Evolutionary conservation across 2,329 filamentous ascomycete species (phyloP).

Genomic region (Colletotrichum navitas): DNA sequence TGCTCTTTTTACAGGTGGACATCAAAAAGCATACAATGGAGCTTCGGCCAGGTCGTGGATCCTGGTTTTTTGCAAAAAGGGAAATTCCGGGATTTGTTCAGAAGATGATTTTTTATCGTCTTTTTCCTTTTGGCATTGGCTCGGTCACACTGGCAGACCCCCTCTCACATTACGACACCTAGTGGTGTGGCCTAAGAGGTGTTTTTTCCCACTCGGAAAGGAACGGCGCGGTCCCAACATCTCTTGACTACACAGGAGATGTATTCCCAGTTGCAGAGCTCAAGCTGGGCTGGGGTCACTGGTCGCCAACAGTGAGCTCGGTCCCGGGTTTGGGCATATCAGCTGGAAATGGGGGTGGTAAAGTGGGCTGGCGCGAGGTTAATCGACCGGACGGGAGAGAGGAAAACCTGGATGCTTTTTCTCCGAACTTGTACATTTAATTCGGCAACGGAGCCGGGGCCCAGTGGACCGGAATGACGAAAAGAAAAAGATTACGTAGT

Average conservation of each 20-base stretch:
- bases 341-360: not conserved
- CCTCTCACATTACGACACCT: constrained; percentile 6
- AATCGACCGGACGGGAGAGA: constrained; percentile 5
- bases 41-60: constrained; percentile 36
- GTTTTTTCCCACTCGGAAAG: not conserved
- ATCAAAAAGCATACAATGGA: constrained; percentile 39
- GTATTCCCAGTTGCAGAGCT: not conserved
- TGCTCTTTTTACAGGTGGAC: constrained; percentile 30
- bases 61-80: constrained; percentile 31
- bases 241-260: not conserved
- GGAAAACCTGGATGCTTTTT: constrained; percentile 23
- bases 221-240: constrained; percentile 7
- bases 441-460: constrained; percentile 19
- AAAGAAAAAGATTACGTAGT: constrained; percentile 29
- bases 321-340: not conserved
- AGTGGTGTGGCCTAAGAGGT: not conserved
- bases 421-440: constrained; percentile 41
- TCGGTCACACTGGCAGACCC: constrained; percentile 17
- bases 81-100: constrained; percentile 37
- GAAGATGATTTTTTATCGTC: constrained; percentile 26
- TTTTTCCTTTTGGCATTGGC: constrained; percentile 30
- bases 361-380: constrained; percentile 5
- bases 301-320: constrained; percentile 40
- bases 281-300: not conserved
- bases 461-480: constrained; percentile 28